Conservation (phyloP, 106 monocot species). For the Acanthochlamys bracteata region DNA sequence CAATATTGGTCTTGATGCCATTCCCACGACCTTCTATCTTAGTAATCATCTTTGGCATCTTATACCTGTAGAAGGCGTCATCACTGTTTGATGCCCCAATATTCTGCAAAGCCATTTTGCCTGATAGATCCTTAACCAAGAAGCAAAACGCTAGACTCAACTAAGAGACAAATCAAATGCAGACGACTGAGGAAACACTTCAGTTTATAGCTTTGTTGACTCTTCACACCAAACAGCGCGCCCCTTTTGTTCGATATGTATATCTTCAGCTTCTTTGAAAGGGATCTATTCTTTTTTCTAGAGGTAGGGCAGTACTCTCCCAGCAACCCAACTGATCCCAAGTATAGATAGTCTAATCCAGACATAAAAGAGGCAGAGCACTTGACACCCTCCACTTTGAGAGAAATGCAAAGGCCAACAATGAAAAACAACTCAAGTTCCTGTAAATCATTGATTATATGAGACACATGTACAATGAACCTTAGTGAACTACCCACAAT, state of each 20-base stretch:
- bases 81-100: slow-evolving; percentile 44
- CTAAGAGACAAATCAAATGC: slow-evolving; percentile 1
- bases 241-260: slow-evolving; percentile 11
- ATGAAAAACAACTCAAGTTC: not conserved
- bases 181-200: not conserved
- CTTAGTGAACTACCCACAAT: too few relatives aligned
- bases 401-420: not conserved
- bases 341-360: slow-evolving; percentile 19
- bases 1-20: slow-evolving; percentile 53
- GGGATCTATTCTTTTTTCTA: slow-evolving; percentile 19
- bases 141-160: not conserved
- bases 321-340: slow-evolving; percentile 26
- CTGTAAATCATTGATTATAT: not conserved
- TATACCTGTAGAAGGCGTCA: slow-evolving; percentile 59
- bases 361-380: slow-evolving; percentile 30
- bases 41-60: slow-evolving; percentile 51
- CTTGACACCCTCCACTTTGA: slow-evolving; percentile 9
- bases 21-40: slow-evolving; percentile 55
- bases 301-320: slow-evolving; percentile 22
- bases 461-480: not conserved
- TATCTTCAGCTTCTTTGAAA: slow-evolving; percentile 5
- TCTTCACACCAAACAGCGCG: not conserved
- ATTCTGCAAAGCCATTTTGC: slow-evolving; percentile 46
- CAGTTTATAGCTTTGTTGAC: not conserved
- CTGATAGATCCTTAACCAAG: not conserved